These are phyloP conservation scores for Neurospora cerealis DNA, from an alignment of 495 filamentous ascomycete genomes.

Conservation along the genomic window DNA sequence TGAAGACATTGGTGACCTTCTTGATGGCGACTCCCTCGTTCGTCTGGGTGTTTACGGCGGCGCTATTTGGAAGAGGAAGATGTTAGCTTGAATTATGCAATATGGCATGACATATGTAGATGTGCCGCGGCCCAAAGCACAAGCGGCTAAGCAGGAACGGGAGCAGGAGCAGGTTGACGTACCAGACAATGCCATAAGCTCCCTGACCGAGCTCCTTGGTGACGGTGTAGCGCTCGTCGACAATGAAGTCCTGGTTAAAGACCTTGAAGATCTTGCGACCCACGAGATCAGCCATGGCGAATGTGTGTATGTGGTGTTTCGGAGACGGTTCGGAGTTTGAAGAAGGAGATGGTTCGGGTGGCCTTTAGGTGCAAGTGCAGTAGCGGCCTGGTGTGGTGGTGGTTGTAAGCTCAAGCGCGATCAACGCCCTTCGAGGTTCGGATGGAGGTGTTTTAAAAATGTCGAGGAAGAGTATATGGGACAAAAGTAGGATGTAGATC, in stretches of 20 bases:
- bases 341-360: neutral
- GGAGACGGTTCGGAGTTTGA: neutral
- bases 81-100: neutral
- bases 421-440: neutral
- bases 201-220: conserved; percentile 98
- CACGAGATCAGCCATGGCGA: conserved; percentile 62
- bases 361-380: neutral
- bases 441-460: neutral
- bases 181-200: conserved; percentile 99
- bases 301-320: neutral
- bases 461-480: neutral
- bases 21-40: conserved; percentile 98
- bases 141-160: neutral
- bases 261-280: conserved; percentile 98
- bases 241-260: conserved; percentile 99
- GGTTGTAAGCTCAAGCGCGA: neutral
- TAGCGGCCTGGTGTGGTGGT: neutral
- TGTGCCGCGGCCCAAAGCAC: neutral
- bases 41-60: conserved; percentile 83
- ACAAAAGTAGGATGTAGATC: neutral
- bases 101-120: neutral
- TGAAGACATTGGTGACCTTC: conserved; percentile 99
- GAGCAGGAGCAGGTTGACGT: conserved; percentile 23
- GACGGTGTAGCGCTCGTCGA: conserved; percentile 95
- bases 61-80: conserved; percentile 37